Evolutionary conservation across 495 filamentous ascomycete species (phyloP), one percentile per base, ranked within the genome.

Genomic region (Hypoxylon crocopeplum): DNA sequence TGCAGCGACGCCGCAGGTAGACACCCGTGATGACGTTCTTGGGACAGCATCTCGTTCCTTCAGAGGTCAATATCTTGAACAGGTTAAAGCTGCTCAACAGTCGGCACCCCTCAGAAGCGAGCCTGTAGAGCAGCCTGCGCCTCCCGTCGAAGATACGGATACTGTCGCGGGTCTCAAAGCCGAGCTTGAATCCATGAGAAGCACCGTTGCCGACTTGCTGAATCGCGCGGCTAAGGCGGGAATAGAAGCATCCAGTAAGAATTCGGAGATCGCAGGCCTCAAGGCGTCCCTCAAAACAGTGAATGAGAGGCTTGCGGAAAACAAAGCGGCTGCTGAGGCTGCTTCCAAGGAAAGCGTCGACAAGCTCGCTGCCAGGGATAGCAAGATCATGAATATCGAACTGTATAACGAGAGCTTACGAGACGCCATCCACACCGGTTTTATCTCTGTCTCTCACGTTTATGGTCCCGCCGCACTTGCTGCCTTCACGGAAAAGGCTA

Each of bases 371-470:
- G 30, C 30, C 7, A 39, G 52, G 13, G 41, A 59, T 15, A 20
- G 40, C 1, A 3, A 19, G 2, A 52, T 59, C 6, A 10, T 2
- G 17, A 21, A 46, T 7, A 44, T 62, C 2, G 29, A 40, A n/a
- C 34, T 2, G 5, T 50, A 62, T 1, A 49, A 29, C 25, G 50
- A 34, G 0, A 13, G 24, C 3, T 24, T 62, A 0, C 39, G 58
- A 15, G 46, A 62, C 19, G 16, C 58, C 0, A 44, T 62, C 6
- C 58, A 56, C 22, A 56, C 45, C 0, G 58, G 58, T 6, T 3
- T 50, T 2, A 40, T 62, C 24, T 38, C 44, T 2, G 20, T 62
- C 11, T 38, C 30, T 5, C 45, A 46, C 5, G 1, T 62, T 7
- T 62, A 62, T 10, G 58, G 58, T 5, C 50, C 58, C 3, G 32